Percentiles rank a stretch among this genome's conserved stretches.
These are phyloP conservation scores for Jasminum sambac DNA, from an alignment of 257 asterid species.

Conservation along the genomic window DNA sequence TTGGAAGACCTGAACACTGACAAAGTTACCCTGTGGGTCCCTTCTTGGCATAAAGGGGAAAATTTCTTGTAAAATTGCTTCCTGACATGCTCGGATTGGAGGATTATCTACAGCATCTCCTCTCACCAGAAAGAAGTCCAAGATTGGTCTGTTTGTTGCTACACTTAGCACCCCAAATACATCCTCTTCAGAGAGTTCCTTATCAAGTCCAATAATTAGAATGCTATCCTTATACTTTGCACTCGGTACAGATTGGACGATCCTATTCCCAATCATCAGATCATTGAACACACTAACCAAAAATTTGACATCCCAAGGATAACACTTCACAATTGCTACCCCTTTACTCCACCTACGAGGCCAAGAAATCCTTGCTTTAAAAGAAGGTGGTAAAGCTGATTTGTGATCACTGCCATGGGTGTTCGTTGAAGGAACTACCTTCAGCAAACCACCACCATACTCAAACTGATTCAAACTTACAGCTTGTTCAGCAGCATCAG, in stretches of 20 bases:
- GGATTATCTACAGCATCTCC: conserved; percentile 58
- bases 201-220: conserved; percentile 51
- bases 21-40: conserved; percentile 45
- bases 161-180: conserved; percentile 42
- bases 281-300: conserved; percentile 54
- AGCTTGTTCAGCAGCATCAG: conserved; percentile 75
- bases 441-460: conserved; percentile 55
- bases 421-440: conserved; percentile 56
- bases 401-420: conserved; percentile 45
- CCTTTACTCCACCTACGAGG: conserved; percentile 91
- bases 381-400: conserved; percentile 44
- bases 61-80: conserved; percentile 67
- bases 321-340: conserved; percentile 64
- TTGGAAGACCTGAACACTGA: conserved; percentile 68
- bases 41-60: conserved; percentile 78
- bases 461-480: conserved; percentile 40
- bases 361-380: conserved; percentile 79
- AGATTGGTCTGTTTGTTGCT: conserved; percentile 48
- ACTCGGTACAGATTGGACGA: conserved; percentile 43
- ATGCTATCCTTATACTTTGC: conserved; percentile 33
- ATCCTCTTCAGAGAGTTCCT: conserved; percentile 61
- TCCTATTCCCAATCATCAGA: conserved; percentile 44
- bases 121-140: conserved; percentile 59
- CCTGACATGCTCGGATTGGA: conserved; percentile 57
- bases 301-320: conserved; percentile 49